Percentiles rank a stretch among this genome's conserved stretches.
These are phyloP conservation scores for Paracoccidioides brasiliensis DNA, from an alignment of 2,329 filamentous ascomycete genomes.

Conservation along the genomic window DNA sequence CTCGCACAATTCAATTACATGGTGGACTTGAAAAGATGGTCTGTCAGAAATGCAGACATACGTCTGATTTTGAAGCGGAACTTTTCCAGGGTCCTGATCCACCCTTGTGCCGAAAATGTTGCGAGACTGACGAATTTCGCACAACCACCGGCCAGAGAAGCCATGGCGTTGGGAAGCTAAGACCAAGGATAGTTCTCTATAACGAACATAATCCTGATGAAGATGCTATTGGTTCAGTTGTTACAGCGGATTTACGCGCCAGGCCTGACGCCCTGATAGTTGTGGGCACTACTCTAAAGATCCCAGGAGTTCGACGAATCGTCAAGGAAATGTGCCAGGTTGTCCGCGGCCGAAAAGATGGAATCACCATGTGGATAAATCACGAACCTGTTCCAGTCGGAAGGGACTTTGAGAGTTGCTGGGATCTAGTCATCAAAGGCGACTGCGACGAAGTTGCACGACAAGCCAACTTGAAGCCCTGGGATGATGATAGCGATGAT, in stretches of 20 bases:
- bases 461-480: conserved; percentile 49
- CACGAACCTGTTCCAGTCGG: conserved; percentile 70
- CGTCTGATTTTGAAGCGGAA: conserved; percentile 61
- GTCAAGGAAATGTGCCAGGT: conserved; percentile 82
- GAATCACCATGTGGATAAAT: conserved; percentile 90
- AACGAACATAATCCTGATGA: conserved; percentile 96
- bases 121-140: conserved; percentile 61
- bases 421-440: conserved; percentile 80
- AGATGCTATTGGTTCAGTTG: conserved; percentile 87
- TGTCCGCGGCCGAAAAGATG: conserved; percentile 63
- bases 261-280: conserved; percentile 87
- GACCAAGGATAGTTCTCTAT: conserved; percentile 90
- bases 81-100: conserved; percentile 76
- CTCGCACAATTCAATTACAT: conserved; percentile 82
- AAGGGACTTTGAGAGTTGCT: conserved; percentile 78
- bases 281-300: conserved; percentile 88
- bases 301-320: conserved; percentile 79
- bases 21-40: conserved; percentile 93
- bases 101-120: conserved; percentile 65
- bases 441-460: conserved; percentile 79
- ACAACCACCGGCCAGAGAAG: conserved; percentile 73
- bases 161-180: conserved; percentile 78
- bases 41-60: conserved; percentile 76
- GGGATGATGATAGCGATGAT: conserved; percentile 38
- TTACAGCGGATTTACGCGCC: conserved; percentile 68